These are phyloP conservation scores for Grosmannia clavigera DNA, from an alignment of 2,329 filamentous ascomycete species.

Conservation along the genomic window DNA sequence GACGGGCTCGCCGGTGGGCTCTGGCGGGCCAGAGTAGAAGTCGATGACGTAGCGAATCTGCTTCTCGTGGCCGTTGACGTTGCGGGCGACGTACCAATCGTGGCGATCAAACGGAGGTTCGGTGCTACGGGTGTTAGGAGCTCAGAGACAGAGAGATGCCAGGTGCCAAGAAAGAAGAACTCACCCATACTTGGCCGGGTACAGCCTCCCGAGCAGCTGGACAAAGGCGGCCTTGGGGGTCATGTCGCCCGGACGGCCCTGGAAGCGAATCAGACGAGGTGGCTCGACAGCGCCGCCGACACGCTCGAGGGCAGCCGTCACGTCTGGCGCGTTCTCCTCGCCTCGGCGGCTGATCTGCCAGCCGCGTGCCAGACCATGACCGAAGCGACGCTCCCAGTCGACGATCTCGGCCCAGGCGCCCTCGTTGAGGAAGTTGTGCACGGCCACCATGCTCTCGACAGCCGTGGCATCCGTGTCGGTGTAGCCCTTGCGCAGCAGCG, in stretches of 20 bases:
- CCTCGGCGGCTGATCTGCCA: conserved; percentile 65
- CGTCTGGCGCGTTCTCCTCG: conserved; percentile 43
- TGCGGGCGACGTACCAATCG: conserved; percentile 85
- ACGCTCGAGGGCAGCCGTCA: conserved; percentile 23
- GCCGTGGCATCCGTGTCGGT: conserved; percentile 87
- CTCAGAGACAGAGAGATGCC: neutral
- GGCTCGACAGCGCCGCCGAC: conserved; percentile 38
- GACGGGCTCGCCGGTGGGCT: conserved; percentile 78
- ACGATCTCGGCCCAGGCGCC: conserved; percentile 94
- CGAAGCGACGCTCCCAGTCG: conserved; percentile 83
- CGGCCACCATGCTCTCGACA: conserved; percentile 91
- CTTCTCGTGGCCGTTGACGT: conserved; percentile 52
- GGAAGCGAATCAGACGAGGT: conserved; percentile 63
- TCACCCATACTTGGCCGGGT: conserved; percentile 67
- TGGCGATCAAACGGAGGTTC: conserved; percentile 91
- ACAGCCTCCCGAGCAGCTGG: conserved; percentile 65
- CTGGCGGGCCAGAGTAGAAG: conserved; percentile 77
- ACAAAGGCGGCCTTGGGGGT: conserved; percentile 85
- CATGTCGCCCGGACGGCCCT: conserved; percentile 76
- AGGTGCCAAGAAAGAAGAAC: conserved; percentile 17
- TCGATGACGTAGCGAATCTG: conserved; percentile 94
- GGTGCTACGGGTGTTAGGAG: conserved; percentile 33
- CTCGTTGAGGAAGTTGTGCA: conserved; percentile 97
- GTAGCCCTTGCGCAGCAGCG: conserved; percentile 89
- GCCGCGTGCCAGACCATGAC: conserved; percentile 56